Base-by-base conservation (phyloP, 805 yeast species). In the Saccharomycopsis malanga region DNA sequence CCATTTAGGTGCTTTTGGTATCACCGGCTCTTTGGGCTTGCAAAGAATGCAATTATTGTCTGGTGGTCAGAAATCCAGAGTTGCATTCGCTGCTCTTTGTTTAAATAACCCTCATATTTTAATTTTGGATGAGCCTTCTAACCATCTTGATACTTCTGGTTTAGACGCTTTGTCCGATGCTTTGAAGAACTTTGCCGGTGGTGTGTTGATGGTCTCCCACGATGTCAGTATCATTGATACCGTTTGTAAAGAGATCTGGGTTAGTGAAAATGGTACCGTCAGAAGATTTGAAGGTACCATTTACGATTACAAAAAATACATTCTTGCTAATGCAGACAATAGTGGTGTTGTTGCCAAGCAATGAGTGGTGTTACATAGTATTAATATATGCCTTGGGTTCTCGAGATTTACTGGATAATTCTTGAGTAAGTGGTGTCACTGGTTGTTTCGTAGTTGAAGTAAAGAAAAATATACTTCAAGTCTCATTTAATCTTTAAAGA, bases 31-130 rank as follows among this genome's bases (percentile, higher is more conserved):
- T 4, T 70, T 91, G 42, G 96, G 97, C 50, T 70, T 93, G 61
- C 96, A 91, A 61, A 87, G 84, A 64, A 87, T 93, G 83, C 79
- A 79, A 58, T 70, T 84, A 48, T 69, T 93, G 50, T 91, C 98
- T 7, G 98, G 98, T 67, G 98, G 98, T 72, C 98, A 93, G 63
- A 93, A 93, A 65, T 88, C 97, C 23, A 79, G 98, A 68, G 98
- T 93, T 45, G 98, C 98, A 0, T 93, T 93, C 69, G 98, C 98
- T 6, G 91, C 96, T 14, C 72, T 93, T 54, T 87, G 97, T 68
- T 72, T 93, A 58, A 76, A 76, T 52, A 83, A 84, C 53, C 98
- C 98, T 17, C 98, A 93, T 63, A 79, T 93, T 38, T 72, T 93
- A 59, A 80, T 93, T 59, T 70, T 93, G 56, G 98, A 93, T 73